Percentiles rank a stretch among this genome's conserved stretches.
These are phyloP conservation scores for Raphanus hybrid DNA, from an alignment of 441 rosid genomes.

Conservation along the genomic window DNA sequence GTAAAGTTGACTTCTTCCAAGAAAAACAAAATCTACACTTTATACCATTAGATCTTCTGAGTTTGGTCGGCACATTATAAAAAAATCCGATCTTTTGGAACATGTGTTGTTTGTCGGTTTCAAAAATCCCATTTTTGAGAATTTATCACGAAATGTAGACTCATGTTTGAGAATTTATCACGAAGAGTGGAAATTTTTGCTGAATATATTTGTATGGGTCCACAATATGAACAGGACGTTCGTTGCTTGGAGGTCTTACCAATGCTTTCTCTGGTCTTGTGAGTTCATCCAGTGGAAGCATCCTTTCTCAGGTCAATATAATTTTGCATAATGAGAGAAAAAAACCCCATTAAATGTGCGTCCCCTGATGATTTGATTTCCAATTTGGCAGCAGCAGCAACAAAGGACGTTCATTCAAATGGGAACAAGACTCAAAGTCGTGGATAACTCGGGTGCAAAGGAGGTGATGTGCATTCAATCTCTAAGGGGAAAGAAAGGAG, in stretches of 20 bases:
- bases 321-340: background rate
- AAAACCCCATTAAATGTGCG: too few relatives aligned
- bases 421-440: constrained; percentile 80
- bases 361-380: too few relatives aligned
- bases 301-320: constrained; percentile 53
- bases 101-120: background rate
- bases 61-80: background rate
- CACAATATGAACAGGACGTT: constrained; percentile 37
- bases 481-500: constrained; percentile 74
- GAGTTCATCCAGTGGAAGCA: constrained; percentile 23
- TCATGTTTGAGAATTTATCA: background rate
- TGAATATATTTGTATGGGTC: background rate
- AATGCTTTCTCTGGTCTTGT: constrained; percentile 47
- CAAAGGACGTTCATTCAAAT: constrained; percentile 39
- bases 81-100: constrained; percentile 8
- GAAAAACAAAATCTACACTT: background rate
- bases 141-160: background rate
- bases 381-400: background rate
- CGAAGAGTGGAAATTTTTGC: background rate
- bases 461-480: constrained; percentile 91
- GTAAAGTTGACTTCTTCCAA: constrained; percentile 5
- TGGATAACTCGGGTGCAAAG: constrained; percentile 86
- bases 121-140: background rate
- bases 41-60: background rate
- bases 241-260: constrained; percentile 56